These are phyloP conservation scores for barley (Hordeum vulgare) DNA, from an alignment of 176 grass and related monocot genomes.

Conservation along the genomic window MorexV3_pseudomolecules_assembly NC_058524.1:539027252-539027751, in stretches of 20 bases:
- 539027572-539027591: slow-evolving; percentile 2
- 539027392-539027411: background rate
- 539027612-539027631: background rate
- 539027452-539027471: background rate
- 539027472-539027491: background rate
- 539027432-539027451: background rate
- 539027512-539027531: background rate
- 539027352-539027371: slow-evolving; percentile 81
- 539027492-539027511: background rate
- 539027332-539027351: slow-evolving; percentile 89
- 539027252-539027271: slow-evolving; percentile 98
- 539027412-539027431: background rate
- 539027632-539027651: background rate
- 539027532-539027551: background rate
- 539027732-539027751: background rate
- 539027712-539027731: background rate
- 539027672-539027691: background rate
- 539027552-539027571: background rate
- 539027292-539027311: slow-evolving; percentile 89
- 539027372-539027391: slow-evolving; percentile 53
- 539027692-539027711: background rate
- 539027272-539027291: slow-evolving; percentile 99
- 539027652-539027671: background rate
- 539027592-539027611: background rate
- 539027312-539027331: slow-evolving; percentile 94